phyloP scores from a whole-genome alignment of 176 grass and related monocot genomes.

The Triticum aestivum region DNA sequence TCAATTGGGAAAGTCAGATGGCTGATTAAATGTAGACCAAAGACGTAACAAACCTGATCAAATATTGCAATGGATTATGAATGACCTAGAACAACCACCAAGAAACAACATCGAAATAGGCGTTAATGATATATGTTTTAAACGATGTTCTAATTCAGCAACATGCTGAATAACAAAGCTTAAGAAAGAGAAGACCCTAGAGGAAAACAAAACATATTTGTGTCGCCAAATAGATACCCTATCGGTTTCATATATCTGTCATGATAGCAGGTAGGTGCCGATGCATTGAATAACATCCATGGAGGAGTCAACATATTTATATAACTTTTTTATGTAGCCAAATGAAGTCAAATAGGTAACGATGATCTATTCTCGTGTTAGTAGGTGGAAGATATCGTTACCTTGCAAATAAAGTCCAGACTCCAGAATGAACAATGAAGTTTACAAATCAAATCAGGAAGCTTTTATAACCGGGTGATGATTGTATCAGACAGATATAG shows the following conservation, averaged over 20 bases:
- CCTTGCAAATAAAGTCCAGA: too few relatives aligned
- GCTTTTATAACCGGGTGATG: too few relatives aligned
- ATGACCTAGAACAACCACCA: background rate
- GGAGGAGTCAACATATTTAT: background rate
- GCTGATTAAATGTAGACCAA: background rate
- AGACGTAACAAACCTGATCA: background rate
- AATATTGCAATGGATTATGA: background rate
- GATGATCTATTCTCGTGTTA: too few relatives aligned
- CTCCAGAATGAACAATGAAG: too few relatives aligned
- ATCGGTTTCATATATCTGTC: background rate
- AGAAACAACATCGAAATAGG: background rate
- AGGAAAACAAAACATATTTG: background rate
- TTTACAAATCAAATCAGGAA: too few relatives aligned
- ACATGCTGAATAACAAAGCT: background rate
- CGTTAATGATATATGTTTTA: background rate
- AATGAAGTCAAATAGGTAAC: too few relatives aligned
- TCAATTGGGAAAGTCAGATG: background rate
- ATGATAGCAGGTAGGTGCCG: background rate
- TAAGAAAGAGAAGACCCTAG: too few relatives aligned
- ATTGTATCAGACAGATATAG: too few relatives aligned
- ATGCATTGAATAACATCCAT: background rate
- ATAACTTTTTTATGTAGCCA: too few relatives aligned
- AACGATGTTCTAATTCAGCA: background rate
- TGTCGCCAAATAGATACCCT: background rate
- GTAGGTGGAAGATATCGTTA: too few relatives aligned